These are phyloP conservation scores for Dioscorea dumetorum DNA, from an alignment of 106 monocot species.

Conservation along the genomic window DNA sequence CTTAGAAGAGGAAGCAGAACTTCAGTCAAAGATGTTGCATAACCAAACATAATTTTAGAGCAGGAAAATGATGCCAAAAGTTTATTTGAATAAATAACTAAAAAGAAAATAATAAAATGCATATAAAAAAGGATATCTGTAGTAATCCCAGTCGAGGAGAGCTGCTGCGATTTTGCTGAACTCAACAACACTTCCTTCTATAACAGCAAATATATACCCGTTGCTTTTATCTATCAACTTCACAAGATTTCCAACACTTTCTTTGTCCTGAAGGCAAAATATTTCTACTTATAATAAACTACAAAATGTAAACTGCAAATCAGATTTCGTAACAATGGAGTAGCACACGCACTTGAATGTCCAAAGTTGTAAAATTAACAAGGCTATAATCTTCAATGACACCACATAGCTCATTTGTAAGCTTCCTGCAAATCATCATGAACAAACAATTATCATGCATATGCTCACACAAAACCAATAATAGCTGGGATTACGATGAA, in stretches of 20 bases:
- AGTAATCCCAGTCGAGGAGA: constrained; percentile 94
- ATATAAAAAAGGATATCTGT: constrained; percentile 84
- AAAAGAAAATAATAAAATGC: background rate
- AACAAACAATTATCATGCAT: background rate
- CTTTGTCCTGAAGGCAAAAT: constrained; percentile 63
- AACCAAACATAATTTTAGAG: too few relatives aligned
- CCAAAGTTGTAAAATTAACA: constrained; percentile 78
- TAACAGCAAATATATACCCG: constrained; percentile 85
- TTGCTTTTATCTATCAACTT: constrained; percentile 97
- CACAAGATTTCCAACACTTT: constrained; percentile 95
- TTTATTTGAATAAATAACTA: background rate
- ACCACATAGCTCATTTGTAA: constrained; percentile 80
- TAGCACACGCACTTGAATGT: constrained; percentile 62
- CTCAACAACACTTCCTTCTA: constrained; percentile 76
- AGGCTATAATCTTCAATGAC: constrained; percentile 80
- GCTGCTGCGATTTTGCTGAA: constrained; percentile 94
- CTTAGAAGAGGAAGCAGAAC: too few relatives aligned
- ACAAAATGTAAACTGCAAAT: too few relatives aligned
- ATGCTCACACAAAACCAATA: background rate
- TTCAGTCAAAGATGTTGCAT: too few relatives aligned
- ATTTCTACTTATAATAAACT: background rate
- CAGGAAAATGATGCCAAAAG: too few relatives aligned
- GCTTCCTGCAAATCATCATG: constrained; percentile 53
- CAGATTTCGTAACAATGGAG: background rate
- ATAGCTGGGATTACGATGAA: background rate